Percentiles rank a stretch among this genome's conserved stretches.
Conservation (phyloP, 225 moss, liverwort and hornwort species). For the Rhytidiadelphus loreus region DNA sequence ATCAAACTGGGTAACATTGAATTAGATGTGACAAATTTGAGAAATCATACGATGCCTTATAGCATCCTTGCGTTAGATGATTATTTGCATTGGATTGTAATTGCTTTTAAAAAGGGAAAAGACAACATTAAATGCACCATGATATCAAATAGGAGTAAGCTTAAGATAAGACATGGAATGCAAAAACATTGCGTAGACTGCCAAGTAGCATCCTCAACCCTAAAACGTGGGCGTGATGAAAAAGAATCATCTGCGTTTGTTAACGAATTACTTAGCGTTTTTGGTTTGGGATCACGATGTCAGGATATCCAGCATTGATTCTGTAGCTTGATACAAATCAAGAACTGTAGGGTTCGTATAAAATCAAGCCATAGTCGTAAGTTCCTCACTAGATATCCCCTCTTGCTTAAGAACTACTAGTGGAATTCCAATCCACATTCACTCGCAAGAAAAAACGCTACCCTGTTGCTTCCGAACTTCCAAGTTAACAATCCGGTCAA, state of each 20-base stretch:
- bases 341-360: not conserved
- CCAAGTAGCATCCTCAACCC: not conserved
- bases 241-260: not conserved
- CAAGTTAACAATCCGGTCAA: not conserved
- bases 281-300: not conserved
- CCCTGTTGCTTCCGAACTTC: not conserved
- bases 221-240: not conserved
- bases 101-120: not conserved
- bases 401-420: no score
- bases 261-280: not conserved
- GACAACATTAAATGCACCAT: not conserved
- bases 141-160: not conserved
- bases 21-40: not conserved
- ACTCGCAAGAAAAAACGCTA: not conserved
- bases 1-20: not conserved
- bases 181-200: not conserved
- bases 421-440: not conserved
- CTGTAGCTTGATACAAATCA: not conserved
- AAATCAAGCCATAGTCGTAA: not conserved
- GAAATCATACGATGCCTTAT: not conserved
- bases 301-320: not conserved
- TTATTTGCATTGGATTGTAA: not conserved
- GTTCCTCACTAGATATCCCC: not conserved
- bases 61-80: not conserved
- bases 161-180: not conserved